Evolutionary conservation across 441 rosid species (phyloP).

Genomic region (Aleurites moluccanus): DNA sequence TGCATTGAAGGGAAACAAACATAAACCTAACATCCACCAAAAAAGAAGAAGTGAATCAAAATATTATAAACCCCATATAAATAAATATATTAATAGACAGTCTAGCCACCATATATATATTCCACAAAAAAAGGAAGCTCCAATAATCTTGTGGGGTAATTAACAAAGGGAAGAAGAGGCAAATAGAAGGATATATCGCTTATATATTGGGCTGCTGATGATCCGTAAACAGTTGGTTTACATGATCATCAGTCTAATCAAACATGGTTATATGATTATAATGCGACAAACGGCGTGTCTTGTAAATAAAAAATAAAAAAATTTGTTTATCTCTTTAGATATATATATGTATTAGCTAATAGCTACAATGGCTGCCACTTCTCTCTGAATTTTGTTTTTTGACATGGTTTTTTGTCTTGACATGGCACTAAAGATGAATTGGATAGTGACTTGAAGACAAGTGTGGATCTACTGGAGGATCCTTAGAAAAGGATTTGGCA

Average conservation of each 20-base stretch:
- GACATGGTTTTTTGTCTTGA: conserved; percentile 35
- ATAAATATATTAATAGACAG: neutral
- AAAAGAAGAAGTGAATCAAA: neutral
- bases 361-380: neutral
- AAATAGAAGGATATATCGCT: neutral
- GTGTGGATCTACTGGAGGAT: conserved; percentile 38
- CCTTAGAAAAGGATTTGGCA: conserved; percentile 47
- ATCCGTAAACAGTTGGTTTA: conserved; percentile 36
- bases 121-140: neutral
- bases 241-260: conserved; percentile 34
- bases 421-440: conserved; percentile 26
- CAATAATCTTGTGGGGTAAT: neutral
- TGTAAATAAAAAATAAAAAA: neutral
- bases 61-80: neutral
- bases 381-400: conserved; percentile 11
- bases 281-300: conserved; percentile 6
- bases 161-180: neutral
- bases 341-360: too few relatives aligned
- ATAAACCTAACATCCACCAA: neutral
- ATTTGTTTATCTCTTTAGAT: neutral
- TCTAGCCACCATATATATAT: conserved; percentile 3
- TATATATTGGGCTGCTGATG: neutral
- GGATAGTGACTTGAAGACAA: conserved; percentile 42
- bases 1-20: neutral
- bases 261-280: conserved; percentile 14